phyloP scores from a whole-genome alignment of 2,329 filamentous ascomycete genomes.

The Stagonosporopsis rhizophila region DNA sequence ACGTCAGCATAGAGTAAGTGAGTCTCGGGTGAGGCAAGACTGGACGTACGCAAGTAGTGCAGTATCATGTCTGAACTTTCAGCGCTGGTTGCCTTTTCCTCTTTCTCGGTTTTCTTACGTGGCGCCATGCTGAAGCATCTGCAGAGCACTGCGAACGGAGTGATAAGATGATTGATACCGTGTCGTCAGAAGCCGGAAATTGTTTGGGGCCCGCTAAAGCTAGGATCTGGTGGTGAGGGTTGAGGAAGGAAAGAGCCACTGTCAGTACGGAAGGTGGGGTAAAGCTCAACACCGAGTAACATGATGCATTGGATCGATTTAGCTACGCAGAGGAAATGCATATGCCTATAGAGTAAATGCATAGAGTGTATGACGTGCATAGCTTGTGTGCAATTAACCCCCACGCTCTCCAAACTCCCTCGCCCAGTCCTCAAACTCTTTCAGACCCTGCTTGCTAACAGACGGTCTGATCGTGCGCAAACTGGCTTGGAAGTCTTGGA shows the following conservation, averaged over 20 bases:
- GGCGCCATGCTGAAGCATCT: slow-evolving; percentile 40
- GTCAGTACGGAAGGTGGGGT: slow-evolving; percentile 18
- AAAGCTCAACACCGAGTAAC: background rate
- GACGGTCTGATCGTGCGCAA: slow-evolving; percentile 85
- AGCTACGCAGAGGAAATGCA: background rate
- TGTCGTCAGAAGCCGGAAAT: background rate
- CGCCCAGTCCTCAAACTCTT: slow-evolving; percentile 94
- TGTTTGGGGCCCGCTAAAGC: background rate
- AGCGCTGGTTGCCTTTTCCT: slow-evolving; percentile 40
- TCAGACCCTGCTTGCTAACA: slow-evolving; percentile 83
- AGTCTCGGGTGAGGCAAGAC: background rate
- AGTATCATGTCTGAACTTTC: slow-evolving; percentile 55
- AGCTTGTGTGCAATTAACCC: slow-evolving; percentile 64
- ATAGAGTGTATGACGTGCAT: no score
- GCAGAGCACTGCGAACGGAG: background rate
- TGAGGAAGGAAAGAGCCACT: slow-evolving; percentile 13
- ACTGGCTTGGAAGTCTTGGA: slow-evolving; percentile 84
- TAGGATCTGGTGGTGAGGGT: background rate
- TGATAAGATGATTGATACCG: background rate
- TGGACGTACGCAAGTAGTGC: slow-evolving; percentile 58
- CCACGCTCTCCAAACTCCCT: slow-evolving; percentile 90
- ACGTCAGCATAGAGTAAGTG: slow-evolving; percentile 8
- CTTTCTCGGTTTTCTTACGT: slow-evolving; percentile 46
- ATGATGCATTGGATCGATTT: background rate
- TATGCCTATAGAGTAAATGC: background rate